phyloP scores from a whole-genome alignment of 2,329 filamentous ascomycete genomes.

The Parascedosporium putredinis region DNA sequence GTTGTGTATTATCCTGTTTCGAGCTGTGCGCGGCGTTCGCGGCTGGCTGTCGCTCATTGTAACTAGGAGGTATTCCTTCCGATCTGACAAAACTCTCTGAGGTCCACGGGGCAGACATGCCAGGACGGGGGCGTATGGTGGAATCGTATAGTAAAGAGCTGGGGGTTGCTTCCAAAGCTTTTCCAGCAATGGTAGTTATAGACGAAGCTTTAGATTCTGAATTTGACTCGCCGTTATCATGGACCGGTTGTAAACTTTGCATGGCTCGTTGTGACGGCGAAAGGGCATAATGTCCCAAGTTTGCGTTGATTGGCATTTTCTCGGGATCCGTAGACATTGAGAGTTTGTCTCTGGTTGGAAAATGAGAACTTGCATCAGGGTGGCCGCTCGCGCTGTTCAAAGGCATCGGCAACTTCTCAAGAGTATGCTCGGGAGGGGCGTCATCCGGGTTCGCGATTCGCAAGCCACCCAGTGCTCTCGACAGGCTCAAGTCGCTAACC shows the following conservation, averaged over 20 bases:
- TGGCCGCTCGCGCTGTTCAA: neutral
- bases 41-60: conserved; percentile 4
- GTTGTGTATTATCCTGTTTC: conserved; percentile 57
- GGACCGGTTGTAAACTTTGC: no score
- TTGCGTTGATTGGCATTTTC: no score
- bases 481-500: conserved; percentile 88
- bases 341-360: neutral
- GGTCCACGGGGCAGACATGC: conserved; percentile 53
- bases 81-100: conserved; percentile 3
- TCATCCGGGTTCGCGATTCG: conserved; percentile 96
- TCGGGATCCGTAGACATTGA: neutral
- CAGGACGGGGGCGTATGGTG: no score
- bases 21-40: conserved; percentile 51
- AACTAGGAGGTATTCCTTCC: no score
- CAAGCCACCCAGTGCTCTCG: conserved; percentile 83
- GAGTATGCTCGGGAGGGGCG: conserved; percentile 31
- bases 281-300: no score
- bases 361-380: neutral
- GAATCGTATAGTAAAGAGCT: no score
- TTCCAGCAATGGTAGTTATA: no score
- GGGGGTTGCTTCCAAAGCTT: no score
- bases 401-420: conserved; percentile 10
- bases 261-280: no score
- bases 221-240: no score
- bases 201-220: no score